Evolutionary conservation across 2,329 filamentous ascomycete genomes (phyloP), one percentile per base, ranked within the genome.

Genomic region (Parastagonospora nodorum): DNA sequence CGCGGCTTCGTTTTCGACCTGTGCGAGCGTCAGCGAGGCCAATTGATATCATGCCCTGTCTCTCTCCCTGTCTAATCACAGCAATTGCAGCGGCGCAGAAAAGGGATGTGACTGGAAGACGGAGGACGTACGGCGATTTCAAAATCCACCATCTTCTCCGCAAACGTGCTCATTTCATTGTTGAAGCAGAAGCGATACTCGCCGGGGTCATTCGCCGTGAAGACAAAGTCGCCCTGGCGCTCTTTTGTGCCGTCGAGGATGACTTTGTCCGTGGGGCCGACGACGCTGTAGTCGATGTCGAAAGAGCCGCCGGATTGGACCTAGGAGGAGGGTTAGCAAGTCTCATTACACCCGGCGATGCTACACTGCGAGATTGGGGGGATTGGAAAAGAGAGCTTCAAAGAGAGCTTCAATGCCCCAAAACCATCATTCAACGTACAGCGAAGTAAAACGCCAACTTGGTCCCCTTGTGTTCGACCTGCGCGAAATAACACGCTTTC

Each of bases 391-490:
- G n/a, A n/a, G n/a, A n/a, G n/a, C 19, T 24, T 3, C 19, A 3
- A 24, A 3, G 19, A 3, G 3, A 24, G 19, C 19, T 24, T 5
- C 19, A 24, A 24, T 24, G 19, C 19, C 19, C 5, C 19, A 24
- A 24, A 24, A 24, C 19, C 19, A 24, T 24, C 19, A 24, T 11
- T 7, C 8, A 36, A 57, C 88, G 61, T 80, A 99, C 94, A 53
- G 94, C 95, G 78, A 99, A 99, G 80, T 99, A 99, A 73, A 99
- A 99, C 42, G 94, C 92, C 63, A 99, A 82, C 84, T 99, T 99
- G 67, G 89, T 85, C 64, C 88, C 88, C 73, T 84, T 83, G 72
- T 89, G 84, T 59, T 92, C 86, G 48, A 93, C 88, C 62, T 85
- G 80, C 50, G 90, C 84, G 75, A 89, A 97, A 84, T 99, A 99